A percentile compares a stretch with the other conserved stretches of the same genome.
Evolutionary conservation across 768 basidiomycete species (phyloP).

Genomic region (Boletus vermiculosoides): DNA sequence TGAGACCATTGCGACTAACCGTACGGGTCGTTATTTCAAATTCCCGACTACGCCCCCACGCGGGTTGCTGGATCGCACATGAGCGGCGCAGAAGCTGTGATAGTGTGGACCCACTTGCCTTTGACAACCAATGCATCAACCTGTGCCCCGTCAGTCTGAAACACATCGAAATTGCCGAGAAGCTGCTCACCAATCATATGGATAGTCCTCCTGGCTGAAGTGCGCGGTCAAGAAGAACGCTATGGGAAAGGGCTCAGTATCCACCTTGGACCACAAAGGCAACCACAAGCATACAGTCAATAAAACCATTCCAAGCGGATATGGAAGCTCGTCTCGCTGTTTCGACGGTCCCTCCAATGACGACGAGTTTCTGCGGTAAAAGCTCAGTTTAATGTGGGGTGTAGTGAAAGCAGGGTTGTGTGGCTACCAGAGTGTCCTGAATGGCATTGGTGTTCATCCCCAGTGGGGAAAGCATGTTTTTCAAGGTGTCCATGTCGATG

Average conservation of each 20-base stretch:
- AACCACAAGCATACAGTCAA: constrained; percentile 57
- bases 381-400: neutral
- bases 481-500: constrained; percentile 62
- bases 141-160: constrained; percentile 35
- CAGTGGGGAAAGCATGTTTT: constrained; percentile 68
- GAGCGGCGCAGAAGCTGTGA: constrained; percentile 13
- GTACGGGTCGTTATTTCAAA: constrained; percentile 88
- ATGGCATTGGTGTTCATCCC: constrained; percentile 66
- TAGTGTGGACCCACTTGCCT: constrained; percentile 42
- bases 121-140: constrained; percentile 88
- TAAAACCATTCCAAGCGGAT: constrained; percentile 87
- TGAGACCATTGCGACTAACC: constrained; percentile 60
- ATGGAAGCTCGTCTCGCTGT: constrained; percentile 78
- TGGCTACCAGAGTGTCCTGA: constrained; percentile 73
- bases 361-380: constrained; percentile 71
- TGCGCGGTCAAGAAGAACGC: constrained; percentile 90
- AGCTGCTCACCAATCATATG: constrained; percentile 70
- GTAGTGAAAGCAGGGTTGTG: neutral
- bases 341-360: constrained; percentile 87
- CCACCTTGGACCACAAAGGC: neutral
- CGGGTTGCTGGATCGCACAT: constrained; percentile 65
- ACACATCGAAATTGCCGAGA: neutral
- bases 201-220: constrained; percentile 85
- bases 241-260: constrained; percentile 28
- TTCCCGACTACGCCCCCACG: constrained; percentile 85